Evolutionary conservation across 441 rosid genomes (phyloP).

Genomic region (Populus tomentosa): DNA sequence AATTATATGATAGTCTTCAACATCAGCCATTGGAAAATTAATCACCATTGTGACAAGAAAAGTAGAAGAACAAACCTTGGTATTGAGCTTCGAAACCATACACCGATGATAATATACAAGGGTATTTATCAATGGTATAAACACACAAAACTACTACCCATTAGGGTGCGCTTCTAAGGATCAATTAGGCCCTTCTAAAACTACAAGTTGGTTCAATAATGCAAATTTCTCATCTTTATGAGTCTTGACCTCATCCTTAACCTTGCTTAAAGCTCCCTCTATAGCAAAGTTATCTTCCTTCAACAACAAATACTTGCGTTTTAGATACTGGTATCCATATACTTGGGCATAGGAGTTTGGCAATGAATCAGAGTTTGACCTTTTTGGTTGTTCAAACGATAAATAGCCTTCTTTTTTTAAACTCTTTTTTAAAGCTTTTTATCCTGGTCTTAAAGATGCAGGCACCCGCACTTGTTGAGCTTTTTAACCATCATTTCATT

Average conservation of each 20-base stretch:
- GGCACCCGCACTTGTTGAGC: constrained; percentile 26
- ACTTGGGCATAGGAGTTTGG: constrained; percentile 58
- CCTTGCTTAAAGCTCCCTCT: constrained; percentile 60
- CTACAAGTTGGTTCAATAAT: constrained; percentile 85
- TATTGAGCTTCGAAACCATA: neutral
- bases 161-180: constrained; percentile 47
- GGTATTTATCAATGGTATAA: neutral
- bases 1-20: neutral
- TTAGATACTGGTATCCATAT: constrained; percentile 62
- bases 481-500: constrained; percentile 30
- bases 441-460: constrained; percentile 24
- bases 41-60: neutral
- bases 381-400: constrained; percentile 49
- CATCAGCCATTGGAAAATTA: neutral
- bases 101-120: constrained; percentile 10
- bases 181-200: constrained; percentile 88
- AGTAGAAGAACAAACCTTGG: neutral
- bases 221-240: constrained; percentile 77
- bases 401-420: constrained; percentile 41
- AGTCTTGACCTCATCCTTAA: constrained; percentile 58
- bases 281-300: constrained; percentile 74
- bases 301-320: constrained; percentile 64
- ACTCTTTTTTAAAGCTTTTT: constrained; percentile 44
- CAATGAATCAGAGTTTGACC: constrained; percentile 67
- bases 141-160: constrained; percentile 8